A percentile compares a stretch with the other conserved stretches of the same genome.
phyloP scores from a whole-genome alignment of 345 rosid genomes.

The Orychophragmus violaceus region DNA sequence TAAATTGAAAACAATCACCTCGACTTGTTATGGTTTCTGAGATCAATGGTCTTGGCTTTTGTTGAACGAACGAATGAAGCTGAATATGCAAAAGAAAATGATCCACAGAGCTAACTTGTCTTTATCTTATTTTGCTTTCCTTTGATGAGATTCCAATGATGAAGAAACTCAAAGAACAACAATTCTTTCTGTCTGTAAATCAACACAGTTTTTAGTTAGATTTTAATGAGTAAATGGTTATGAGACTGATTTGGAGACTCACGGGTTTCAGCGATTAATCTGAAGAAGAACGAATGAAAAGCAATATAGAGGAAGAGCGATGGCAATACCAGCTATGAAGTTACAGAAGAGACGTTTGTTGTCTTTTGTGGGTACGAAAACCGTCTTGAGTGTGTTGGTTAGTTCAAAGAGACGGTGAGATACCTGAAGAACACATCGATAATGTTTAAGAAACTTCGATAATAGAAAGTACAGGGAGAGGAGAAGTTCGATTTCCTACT shows the following conservation, averaged over 20 bases:
- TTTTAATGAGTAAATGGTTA: not conserved
- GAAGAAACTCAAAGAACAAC: not conserved
- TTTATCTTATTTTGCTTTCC: not conserved
- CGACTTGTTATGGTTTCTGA: not conserved
- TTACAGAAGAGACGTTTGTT: slow-evolving; percentile 55
- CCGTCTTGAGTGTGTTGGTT: slow-evolving; percentile 66
- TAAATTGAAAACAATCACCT: not conserved
- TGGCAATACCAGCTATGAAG: slow-evolving; percentile 54
- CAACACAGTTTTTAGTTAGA: not conserved
- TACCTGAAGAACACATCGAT: slow-evolving; percentile 43
- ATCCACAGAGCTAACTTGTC: not conserved
- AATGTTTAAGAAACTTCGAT: slow-evolving; percentile 6
- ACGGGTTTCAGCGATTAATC: slow-evolving; percentile 58
- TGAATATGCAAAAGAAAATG: slow-evolving; percentile 1
- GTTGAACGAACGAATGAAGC: slow-evolving; percentile 1
- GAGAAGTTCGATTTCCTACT: slow-evolving; percentile 37
- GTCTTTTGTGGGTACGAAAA: slow-evolving; percentile 74
- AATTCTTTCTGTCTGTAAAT: not conserved
- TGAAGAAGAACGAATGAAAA: slow-evolving; percentile 68
- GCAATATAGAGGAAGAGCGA: slow-evolving; percentile 51
- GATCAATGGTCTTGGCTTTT: not conserved
- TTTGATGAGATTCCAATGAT: not conserved
- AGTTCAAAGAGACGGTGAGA: slow-evolving; percentile 77
- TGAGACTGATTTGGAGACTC: slow-evolving; percentile 31
- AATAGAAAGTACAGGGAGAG: not conserved